These are phyloP conservation scores for Phytophthora rubi DNA, from an alignment of 352 stramenopile species.

Conservation along the genomic window DNA sequence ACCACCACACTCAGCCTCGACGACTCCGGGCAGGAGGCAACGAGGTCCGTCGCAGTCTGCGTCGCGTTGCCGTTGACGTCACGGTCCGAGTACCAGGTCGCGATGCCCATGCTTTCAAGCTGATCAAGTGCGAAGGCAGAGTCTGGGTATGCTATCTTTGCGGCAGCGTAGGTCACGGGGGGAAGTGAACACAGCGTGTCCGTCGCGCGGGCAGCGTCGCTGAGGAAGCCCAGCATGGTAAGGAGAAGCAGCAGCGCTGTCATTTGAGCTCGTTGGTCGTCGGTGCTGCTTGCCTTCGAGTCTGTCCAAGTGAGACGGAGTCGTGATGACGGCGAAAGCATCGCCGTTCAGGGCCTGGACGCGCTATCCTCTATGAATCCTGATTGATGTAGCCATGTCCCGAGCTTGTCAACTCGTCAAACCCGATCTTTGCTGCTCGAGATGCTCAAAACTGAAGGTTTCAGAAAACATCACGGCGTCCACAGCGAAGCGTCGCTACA, in stretches of 20 bases:
- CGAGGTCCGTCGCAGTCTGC: constrained; percentile 40
- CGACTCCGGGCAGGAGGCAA: constrained; percentile 39
- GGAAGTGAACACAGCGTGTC: constrained; percentile 62
- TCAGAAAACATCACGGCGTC: constrained; percentile 4
- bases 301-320: constrained; percentile 26
- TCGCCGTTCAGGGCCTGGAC: constrained; percentile 1
- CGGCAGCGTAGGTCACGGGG: constrained; percentile 47
- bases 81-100: constrained; percentile 77
- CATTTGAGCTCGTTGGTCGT: constrained; percentile 20
- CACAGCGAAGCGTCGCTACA: background rate
- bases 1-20: constrained; percentile 65
- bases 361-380: constrained; percentile 13
- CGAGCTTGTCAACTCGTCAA: constrained; percentile 5
- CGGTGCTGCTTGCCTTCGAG: constrained; percentile 16
- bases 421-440: constrained; percentile 21
- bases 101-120: constrained; percentile 59
- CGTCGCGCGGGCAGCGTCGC: background rate
- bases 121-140: constrained; percentile 54
- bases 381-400: constrained; percentile 10
- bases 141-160: constrained; percentile 55
- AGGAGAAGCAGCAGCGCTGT: constrained; percentile 14
- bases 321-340: constrained; percentile 23
- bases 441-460: constrained; percentile 23
- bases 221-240: constrained; percentile 3
- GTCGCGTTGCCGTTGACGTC: constrained; percentile 42